Evolutionary conservation across 169 alveolate genomes (phyloP).

Genomic region (Cryptosporidium parvum): DNA sequence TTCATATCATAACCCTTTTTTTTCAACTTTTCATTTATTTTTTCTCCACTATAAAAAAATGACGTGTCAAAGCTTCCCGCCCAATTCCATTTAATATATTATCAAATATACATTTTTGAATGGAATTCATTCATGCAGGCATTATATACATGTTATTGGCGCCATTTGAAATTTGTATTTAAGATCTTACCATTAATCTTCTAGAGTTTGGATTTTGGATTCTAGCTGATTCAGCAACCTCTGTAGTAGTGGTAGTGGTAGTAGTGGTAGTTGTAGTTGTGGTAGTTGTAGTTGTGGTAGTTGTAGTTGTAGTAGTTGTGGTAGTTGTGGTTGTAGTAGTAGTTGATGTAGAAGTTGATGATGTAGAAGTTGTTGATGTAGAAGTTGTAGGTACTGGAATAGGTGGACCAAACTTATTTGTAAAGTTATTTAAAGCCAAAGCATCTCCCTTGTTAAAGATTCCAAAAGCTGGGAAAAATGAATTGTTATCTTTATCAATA

Average conservation of each 20-base stretch:
- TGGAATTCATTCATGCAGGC: no score
- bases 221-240: neutral
- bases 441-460: constrained; percentile 24
- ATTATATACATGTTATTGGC: neutral
- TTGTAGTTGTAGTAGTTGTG: constrained; percentile 29
- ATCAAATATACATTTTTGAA: no score
- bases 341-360: neutral
- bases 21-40: no score
- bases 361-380: constrained; percentile 20
- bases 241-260: neutral
- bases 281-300: constrained; percentile 17
- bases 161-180: neutral
- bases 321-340: constrained; percentile 10
- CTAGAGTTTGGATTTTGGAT: neutral
- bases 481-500: constrained; percentile 23
- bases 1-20: no score
- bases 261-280: constrained; percentile 17
- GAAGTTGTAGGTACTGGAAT: constrained; percentile 1
- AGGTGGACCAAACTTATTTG: constrained; percentile 11
- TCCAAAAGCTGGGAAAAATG: constrained; percentile 58
- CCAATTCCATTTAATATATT: neutral
- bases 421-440: constrained; percentile 12
- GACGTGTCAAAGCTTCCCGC: neutral
- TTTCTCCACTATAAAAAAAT: no score
- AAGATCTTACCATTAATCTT: constrained; percentile 3